Percentiles rank a stretch among this genome's conserved stretches.
These are phyloP conservation scores for Uncinocarpus reesii DNA, from an alignment of 2,329 filamentous ascomycete species.

Conservation along the genomic window DNA sequence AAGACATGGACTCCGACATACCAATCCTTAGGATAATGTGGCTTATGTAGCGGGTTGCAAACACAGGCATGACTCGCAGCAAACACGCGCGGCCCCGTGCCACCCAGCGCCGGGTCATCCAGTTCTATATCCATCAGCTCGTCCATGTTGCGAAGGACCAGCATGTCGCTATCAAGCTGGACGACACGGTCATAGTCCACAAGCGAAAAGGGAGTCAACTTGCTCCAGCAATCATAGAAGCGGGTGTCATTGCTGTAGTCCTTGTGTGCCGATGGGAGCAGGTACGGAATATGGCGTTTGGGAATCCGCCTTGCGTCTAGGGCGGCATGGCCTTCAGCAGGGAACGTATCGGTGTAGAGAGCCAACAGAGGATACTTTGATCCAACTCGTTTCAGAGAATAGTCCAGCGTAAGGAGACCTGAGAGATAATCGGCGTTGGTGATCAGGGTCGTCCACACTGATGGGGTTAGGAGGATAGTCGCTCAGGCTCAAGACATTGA, in stretches of 20 bases:
- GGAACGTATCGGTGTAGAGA: conserved; percentile 71
- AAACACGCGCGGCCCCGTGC: conserved; percentile 56
- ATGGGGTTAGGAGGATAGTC: neutral
- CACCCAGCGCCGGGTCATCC: conserved; percentile 46
- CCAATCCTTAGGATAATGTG: conserved; percentile 70
- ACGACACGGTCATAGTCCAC: conserved; percentile 69
- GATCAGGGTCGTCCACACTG: conserved; percentile 80
- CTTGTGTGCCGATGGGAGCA: conserved; percentile 55
- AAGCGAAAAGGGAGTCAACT: conserved; percentile 68
- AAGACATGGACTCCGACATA: too few relatives aligned
- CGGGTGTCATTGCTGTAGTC: conserved; percentile 68
- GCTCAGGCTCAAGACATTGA: neutral
- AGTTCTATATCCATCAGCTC: conserved; percentile 77
- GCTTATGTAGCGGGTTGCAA: conserved; percentile 69
- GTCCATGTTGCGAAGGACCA: conserved; percentile 76
- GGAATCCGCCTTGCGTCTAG: conserved; percentile 60
- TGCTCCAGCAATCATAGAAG: conserved; percentile 86
- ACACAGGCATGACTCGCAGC: conserved; percentile 76
- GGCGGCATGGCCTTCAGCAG: conserved; percentile 55
- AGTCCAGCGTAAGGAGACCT: conserved; percentile 70
- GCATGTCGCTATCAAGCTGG: conserved; percentile 81
- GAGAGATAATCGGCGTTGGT: conserved; percentile 74
- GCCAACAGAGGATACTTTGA: conserved; percentile 70
- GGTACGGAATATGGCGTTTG: conserved; percentile 59
- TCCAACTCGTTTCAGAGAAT: conserved; percentile 56